Evolutionary conservation across 345 rosid species (phyloP).

Genomic region (Brassica rapa): DNA sequence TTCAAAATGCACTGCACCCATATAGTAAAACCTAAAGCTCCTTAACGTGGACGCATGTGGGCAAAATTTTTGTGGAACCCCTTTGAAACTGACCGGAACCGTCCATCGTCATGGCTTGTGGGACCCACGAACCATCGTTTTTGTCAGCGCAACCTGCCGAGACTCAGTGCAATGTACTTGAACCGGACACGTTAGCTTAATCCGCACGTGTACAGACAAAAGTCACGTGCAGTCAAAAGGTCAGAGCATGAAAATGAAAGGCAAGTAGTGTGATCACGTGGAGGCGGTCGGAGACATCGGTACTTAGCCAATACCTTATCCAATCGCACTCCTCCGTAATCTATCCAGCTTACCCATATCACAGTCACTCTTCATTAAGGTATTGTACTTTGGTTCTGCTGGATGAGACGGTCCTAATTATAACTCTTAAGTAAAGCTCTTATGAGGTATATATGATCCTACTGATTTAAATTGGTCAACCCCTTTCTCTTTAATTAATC

Average conservation of each 20-base stretch:
- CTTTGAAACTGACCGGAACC: slow-evolving; percentile 17
- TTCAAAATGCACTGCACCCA: slow-evolving; percentile 25
- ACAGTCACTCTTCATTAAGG: neutral
- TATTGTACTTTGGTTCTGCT: neutral
- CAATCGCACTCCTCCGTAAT: slow-evolving; percentile 20
- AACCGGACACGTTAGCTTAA: slow-evolving; percentile 27
- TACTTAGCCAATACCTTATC: slow-evolving; percentile 58
- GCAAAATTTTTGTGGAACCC: slow-evolving; percentile 11
- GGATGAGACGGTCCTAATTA: neutral
- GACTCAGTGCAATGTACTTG: slow-evolving; percentile 41
- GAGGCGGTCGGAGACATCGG: slow-evolving; percentile 59
- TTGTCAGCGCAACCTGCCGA: slow-evolving; percentile 16
- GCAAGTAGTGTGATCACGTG: slow-evolving; percentile 57
- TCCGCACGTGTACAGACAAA: slow-evolving; percentile 41
- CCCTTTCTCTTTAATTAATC: neutral
- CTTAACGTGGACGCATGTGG: slow-evolving; percentile 42
- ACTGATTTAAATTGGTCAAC: neutral
- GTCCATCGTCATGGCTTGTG: slow-evolving; percentile 30
- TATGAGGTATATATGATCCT: too few species aligned
- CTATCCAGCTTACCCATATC: slow-evolving; percentile 18
- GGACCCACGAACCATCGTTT: slow-evolving; percentile 28
- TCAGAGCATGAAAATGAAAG: slow-evolving; percentile 41
- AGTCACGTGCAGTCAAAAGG: slow-evolving; percentile 58
- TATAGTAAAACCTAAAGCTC: slow-evolving; percentile 30
- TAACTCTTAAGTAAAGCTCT: too few species aligned